Percentiles rank a stretch among this genome's conserved stretches.
These are phyloP conservation scores for Aureobasidium vineae DNA, from an alignment of 2,329 filamentous ascomycete genomes.

Conservation along the genomic window DNA sequence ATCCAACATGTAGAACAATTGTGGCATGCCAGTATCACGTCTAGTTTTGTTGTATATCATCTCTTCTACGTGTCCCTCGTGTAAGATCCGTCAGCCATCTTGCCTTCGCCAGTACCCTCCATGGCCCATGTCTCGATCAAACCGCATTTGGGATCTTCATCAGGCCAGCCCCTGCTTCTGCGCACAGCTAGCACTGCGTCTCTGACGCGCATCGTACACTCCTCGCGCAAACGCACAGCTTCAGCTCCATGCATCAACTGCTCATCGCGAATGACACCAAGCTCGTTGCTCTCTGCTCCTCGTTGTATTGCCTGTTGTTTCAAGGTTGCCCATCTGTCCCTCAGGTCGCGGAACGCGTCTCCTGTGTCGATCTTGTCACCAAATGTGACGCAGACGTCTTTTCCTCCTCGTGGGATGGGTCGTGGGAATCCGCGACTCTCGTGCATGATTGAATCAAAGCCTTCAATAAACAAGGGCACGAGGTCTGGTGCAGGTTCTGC, in stretches of 20 bases:
- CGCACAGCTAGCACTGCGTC: slow-evolving; percentile 78
- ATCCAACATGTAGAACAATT: neutral
- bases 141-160: slow-evolving; percentile 74
- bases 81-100: slow-evolving; percentile 61
- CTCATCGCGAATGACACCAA: slow-evolving; percentile 65
- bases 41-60: neutral
- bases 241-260: slow-evolving; percentile 68
- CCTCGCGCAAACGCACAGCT: slow-evolving; percentile 71
- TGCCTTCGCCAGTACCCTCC: slow-evolving; percentile 54
- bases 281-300: slow-evolving; percentile 33
- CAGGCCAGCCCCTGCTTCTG: slow-evolving; percentile 67
- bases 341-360: slow-evolving; percentile 71
- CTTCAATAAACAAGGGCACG: slow-evolving; percentile 92
- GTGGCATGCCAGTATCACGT: slow-evolving; percentile 25
- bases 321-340: slow-evolving; percentile 70
- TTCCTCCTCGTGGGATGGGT: slow-evolving; percentile 72
- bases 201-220: slow-evolving; percentile 75
- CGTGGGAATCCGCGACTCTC: slow-evolving; percentile 77
- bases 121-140: slow-evolving; percentile 77
- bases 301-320: slow-evolving; percentile 52
- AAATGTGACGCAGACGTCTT: slow-evolving; percentile 70
- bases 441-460: slow-evolving; percentile 83
- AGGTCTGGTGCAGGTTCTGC: slow-evolving; percentile 82
- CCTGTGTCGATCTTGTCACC: slow-evolving; percentile 75
- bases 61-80: slow-evolving; percentile 53